A percentile compares a stretch with the other conserved stretches of the same genome.
phyloP scores from a whole-genome alignment of 805 yeast genomes.

The Tetrapisispora arboricola region DNA sequence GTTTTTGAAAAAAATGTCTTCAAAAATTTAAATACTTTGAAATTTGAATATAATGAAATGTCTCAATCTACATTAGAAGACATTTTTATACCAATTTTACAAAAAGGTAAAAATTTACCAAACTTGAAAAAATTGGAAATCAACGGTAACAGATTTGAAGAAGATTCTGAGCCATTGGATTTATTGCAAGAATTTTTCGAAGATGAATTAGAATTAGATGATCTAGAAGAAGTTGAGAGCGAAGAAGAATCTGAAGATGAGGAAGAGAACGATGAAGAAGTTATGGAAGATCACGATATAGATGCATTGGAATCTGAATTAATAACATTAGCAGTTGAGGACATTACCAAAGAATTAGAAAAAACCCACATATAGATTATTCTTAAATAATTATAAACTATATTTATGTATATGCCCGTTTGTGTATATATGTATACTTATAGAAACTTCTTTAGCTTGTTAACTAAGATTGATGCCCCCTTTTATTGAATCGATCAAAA shows the following conservation, averaged over 20 bases:
- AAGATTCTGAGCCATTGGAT: conserved; percentile 66
- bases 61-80: conserved; percentile 51
- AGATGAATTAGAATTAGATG: conserved; percentile 79
- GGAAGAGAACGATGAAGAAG: conserved; percentile 31
- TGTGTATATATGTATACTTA: neutral
- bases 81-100: conserved; percentile 39
- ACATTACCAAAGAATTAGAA: conserved; percentile 49
- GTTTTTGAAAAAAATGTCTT: conserved; percentile 36
- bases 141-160: conserved; percentile 89
- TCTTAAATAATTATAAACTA: no score
- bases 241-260: conserved; percentile 41
- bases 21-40: conserved; percentile 44
- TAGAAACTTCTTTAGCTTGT: neutral
- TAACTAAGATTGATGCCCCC: conserved; percentile 20
- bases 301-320: conserved; percentile 35
- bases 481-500: conserved; percentile 33
- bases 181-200: conserved; percentile 56
- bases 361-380: conserved; percentile 36
- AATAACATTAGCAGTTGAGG: conserved; percentile 30
- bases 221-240: conserved; percentile 70
- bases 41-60: conserved; percentile 83
- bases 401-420: no score
- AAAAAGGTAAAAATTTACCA: conserved; percentile 43
- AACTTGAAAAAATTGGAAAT: conserved; percentile 61
- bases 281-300: conserved; percentile 43